Conservation (phyloP, 345 rosid genomes). For the Carallia pectinifolia region DNA sequence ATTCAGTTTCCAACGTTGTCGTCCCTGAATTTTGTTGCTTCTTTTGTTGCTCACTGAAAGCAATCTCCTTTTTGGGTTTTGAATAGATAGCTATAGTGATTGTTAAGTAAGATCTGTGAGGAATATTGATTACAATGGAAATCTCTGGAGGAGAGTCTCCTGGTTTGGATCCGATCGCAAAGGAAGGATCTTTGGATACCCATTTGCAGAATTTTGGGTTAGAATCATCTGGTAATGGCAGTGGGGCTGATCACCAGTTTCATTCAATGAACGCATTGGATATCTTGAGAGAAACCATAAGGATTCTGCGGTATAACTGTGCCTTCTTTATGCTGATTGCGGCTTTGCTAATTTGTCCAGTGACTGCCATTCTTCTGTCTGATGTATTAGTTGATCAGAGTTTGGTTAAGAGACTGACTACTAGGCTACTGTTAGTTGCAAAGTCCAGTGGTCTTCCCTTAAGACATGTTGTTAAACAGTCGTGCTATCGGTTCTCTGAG, state of each 20-base stretch:
- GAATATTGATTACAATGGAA: conserved; percentile 37
- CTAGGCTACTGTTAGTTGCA: conserved; percentile 61
- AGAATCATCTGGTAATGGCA: conserved; percentile 28
- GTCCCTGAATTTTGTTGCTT: conserved; percentile 3
- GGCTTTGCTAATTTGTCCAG: conserved; percentile 69
- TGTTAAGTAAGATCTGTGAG: not conserved
- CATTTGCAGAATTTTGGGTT: conserved; percentile 36
- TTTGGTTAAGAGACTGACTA: conserved; percentile 52
- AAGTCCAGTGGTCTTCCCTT: conserved; percentile 75
- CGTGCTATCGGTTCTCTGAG: conserved; percentile 66
- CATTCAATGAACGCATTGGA: conserved; percentile 76
- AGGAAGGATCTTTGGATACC: conserved; percentile 38
- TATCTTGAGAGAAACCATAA: conserved; percentile 81
- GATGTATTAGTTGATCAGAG: conserved; percentile 68
- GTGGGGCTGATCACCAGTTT: conserved; percentile 30
- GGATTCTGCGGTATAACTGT: conserved; percentile 73
- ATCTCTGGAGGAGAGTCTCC: conserved; percentile 35
- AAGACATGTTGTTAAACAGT: conserved; percentile 56
- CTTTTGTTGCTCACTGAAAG: not conserved
- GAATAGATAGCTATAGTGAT: not conserved
- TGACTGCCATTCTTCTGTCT: conserved; percentile 64
- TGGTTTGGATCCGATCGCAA: conserved; percentile 28
- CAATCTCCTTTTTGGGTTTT: not conserved
- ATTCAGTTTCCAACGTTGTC: not conserved
- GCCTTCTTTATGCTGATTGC: conserved; percentile 59